A percentile compares a stretch with the other conserved stretches of the same genome.
Conservation (phyloP, 805 yeast genomes). For the Sugiyamaella mastotermitis region DNA sequence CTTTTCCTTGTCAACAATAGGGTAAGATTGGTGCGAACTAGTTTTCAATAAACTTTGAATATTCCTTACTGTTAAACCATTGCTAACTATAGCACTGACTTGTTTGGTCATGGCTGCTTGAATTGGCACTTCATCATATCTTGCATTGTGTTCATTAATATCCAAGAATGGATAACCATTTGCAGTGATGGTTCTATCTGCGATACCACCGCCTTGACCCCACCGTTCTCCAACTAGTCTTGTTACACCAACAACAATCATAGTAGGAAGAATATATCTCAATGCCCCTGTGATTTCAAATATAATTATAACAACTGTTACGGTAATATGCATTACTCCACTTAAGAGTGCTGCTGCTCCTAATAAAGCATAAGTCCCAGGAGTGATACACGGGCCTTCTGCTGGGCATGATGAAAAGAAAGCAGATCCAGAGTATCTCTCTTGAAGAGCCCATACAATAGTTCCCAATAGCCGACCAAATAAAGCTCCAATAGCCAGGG, state of each 20-base stretch:
- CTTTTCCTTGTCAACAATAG: constrained; percentile 30
- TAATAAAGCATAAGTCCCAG: constrained; percentile 90
- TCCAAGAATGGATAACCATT: constrained; percentile 82
- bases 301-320: constrained; percentile 92
- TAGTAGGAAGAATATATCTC: constrained; percentile 85
- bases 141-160: constrained; percentile 56
- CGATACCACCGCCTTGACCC: constrained; percentile 90
- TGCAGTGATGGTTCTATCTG: constrained; percentile 87
- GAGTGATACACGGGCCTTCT: constrained; percentile 61
- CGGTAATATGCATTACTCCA: constrained; percentile 89
- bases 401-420: constrained; percentile 37
- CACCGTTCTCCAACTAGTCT: constrained; percentile 69
- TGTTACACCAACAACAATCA: constrained; percentile 91
- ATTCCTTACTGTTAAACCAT: constrained; percentile 21
- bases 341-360: constrained; percentile 95
- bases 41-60: constrained; percentile 19
- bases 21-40: constrained; percentile 29
- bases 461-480: constrained; percentile 50
- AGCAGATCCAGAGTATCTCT: constrained; percentile 32
- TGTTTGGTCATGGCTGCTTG: constrained; percentile 53
- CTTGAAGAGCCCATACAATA: constrained; percentile 37
- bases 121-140: constrained; percentile 42
- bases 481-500: constrained; percentile 58
- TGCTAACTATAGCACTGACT: constrained; percentile 14
- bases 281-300: constrained; percentile 93